Conservation (phyloP, 805 yeast genomes). For the Ogataea paradorogensis region DNA sequence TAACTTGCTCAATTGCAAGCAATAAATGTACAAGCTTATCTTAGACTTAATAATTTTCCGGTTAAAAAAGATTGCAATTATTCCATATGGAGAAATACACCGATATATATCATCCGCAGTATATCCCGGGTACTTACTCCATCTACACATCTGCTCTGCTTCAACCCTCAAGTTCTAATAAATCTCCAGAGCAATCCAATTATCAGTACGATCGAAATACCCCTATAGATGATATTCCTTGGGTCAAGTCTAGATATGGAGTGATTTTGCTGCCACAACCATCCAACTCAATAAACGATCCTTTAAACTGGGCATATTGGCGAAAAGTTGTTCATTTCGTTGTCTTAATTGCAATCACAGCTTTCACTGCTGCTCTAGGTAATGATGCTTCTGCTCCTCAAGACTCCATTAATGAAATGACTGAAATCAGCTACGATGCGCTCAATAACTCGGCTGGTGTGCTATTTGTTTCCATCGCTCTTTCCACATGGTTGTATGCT, state of each 20-base stretch:
- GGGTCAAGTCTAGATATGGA: slow-evolving; percentile 31
- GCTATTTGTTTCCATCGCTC: slow-evolving; percentile 42
- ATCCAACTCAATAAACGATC: slow-evolving; percentile 48
- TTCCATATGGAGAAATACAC: slow-evolving; percentile 37
- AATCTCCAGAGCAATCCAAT: slow-evolving; percentile 5
- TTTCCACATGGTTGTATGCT: slow-evolving; percentile 42
- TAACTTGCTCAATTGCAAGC: neutral
- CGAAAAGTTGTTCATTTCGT: slow-evolving; percentile 40
- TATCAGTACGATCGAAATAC: slow-evolving; percentile 17
- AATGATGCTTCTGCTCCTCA: slow-evolving; percentile 49
- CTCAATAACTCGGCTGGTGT: slow-evolving; percentile 52
- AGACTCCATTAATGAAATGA: slow-evolving; percentile 40
- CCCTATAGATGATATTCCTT: slow-evolving; percentile 23
- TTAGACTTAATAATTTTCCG: neutral
- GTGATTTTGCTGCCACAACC: slow-evolving; percentile 48
- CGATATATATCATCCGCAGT: slow-evolving; percentile 37
- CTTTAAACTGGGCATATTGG: slow-evolving; percentile 45
- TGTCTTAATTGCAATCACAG: slow-evolving; percentile 41
- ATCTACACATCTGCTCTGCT: slow-evolving; percentile 43
- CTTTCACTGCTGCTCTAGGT: slow-evolving; percentile 48
- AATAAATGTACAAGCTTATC: neutral
- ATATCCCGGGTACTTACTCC: slow-evolving; percentile 55
- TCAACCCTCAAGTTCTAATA: slow-evolving; percentile 12
- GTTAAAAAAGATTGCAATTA: neutral
- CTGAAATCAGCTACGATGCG: slow-evolving; percentile 43